Evolutionary conservation across 2,329 filamentous ascomycete species (phyloP).

Genomic region (Botryotinia convoluta): DNA sequence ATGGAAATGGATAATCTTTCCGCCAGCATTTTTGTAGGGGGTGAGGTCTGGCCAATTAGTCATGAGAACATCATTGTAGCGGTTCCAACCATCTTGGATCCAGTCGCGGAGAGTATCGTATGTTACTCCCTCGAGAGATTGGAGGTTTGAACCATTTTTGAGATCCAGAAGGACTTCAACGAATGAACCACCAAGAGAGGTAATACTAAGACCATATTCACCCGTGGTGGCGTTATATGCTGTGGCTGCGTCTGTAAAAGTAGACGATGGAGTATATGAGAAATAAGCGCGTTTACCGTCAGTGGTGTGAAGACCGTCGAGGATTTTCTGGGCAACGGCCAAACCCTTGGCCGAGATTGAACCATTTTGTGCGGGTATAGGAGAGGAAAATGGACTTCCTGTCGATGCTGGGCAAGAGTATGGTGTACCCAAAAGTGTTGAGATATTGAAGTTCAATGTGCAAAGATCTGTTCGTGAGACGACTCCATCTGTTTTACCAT

Average conservation of each 20-base stretch:
- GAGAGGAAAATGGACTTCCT: not conserved
- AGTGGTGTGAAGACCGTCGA: slow-evolving; percentile 40
- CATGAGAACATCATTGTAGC: slow-evolving; percentile 51
- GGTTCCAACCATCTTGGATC: slow-evolving; percentile 52
- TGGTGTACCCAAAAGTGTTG: slow-evolving; percentile 45
- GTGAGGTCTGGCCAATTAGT: slow-evolving; percentile 54
- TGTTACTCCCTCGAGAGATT: slow-evolving; percentile 47
- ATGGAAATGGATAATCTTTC: slow-evolving; percentile 58
- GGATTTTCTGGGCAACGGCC: slow-evolving; percentile 39
- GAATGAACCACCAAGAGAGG: slow-evolving; percentile 39
- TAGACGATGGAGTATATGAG: slow-evolving; percentile 37
- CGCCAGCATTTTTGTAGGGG: slow-evolving; percentile 48
- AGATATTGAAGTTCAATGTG: slow-evolving; percentile 47
- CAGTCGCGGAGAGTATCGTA: slow-evolving; percentile 56
- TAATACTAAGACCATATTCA: slow-evolving; percentile 39
- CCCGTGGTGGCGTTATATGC: slow-evolving; percentile 11
- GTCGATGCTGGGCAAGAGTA: slow-evolving; percentile 44
- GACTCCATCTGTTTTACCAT: slow-evolving; percentile 54
- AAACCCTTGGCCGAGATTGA: slow-evolving; percentile 35
- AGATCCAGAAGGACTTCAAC: slow-evolving; percentile 45
- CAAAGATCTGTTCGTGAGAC: slow-evolving; percentile 50
- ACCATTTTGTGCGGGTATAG: slow-evolving; percentile 28
- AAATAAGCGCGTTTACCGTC: slow-evolving; percentile 41
- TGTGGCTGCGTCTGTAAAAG: slow-evolving; percentile 8
- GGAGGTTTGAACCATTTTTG: slow-evolving; percentile 43